A percentile compares a stretch with the other conserved stretches of the same genome.
Evolutionary conservation across 2,329 filamentous ascomycete species (phyloP).

Genomic region (Ophiostoma sp.): DNA sequence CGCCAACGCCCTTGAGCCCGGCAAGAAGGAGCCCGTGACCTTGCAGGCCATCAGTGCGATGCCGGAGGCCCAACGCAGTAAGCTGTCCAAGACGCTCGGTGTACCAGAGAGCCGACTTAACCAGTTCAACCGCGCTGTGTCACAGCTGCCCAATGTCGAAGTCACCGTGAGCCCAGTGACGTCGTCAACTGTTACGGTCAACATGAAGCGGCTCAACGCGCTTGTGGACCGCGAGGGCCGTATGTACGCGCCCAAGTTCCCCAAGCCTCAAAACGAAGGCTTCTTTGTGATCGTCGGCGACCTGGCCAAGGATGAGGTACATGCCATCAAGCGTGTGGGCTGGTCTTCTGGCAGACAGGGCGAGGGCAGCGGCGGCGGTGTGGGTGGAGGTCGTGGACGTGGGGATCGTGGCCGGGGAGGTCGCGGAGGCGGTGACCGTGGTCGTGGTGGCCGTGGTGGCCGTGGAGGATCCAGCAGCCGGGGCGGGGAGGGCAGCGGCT

Average conservation of each 20-base stretch:
- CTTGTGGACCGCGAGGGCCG: slow-evolving; percentile 60
- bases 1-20: neutral
- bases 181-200: slow-evolving; percentile 53
- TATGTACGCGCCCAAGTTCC: slow-evolving; percentile 83
- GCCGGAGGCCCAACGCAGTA: slow-evolving; percentile 34
- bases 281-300: slow-evolving; percentile 81
- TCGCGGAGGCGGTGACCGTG: neutral
- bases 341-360: slow-evolving; percentile 48
- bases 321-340: slow-evolving; percentile 78
- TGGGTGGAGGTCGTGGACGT: neutral
- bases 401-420: neutral
- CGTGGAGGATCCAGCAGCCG: neutral
- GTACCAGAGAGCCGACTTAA: slow-evolving; percentile 42
- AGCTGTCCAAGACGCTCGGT: slow-evolving; percentile 47
- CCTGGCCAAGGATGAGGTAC: slow-evolving; percentile 62
- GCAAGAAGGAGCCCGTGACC: neutral
- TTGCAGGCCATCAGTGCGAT: slow-evolving; percentile 42
- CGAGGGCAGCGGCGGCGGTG: neutral
- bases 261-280: slow-evolving; percentile 89
- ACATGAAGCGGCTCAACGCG: slow-evolving; percentile 61
- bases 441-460: neutral
- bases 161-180: slow-evolving; percentile 58
- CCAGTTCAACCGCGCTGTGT: slow-evolving; percentile 54
- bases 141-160: slow-evolving; percentile 62
- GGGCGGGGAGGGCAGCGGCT: slow-evolving; percentile 18